These are phyloP conservation scores for Fusarium concolor DNA, from an alignment of 2,329 filamentous ascomycete species.

Conservation along the genomic window DNA sequence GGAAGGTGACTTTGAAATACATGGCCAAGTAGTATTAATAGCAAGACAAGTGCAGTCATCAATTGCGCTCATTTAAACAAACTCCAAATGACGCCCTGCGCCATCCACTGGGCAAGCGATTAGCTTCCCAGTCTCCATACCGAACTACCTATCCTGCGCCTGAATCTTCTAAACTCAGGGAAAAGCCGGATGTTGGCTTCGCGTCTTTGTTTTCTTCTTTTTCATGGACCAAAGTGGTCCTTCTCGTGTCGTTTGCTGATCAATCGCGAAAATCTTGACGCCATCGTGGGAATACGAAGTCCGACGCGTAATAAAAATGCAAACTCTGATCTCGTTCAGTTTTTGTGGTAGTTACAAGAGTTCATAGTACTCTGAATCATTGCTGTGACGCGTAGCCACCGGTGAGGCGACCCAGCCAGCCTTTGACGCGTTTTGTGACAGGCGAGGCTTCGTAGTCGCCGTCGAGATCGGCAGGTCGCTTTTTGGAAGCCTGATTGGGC, in stretches of 20 bases:
- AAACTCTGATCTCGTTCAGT: neutral
- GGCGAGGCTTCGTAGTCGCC: slow-evolving; percentile 14
- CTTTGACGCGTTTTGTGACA: slow-evolving; percentile 18
- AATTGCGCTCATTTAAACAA: neutral
- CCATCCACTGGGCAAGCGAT: neutral
- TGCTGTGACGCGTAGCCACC: neutral
- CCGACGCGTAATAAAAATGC: too few species aligned
- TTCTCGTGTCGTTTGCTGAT: neutral
- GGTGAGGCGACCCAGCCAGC: slow-evolving; percentile 9
- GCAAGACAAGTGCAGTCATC: neutral
- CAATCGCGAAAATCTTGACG: too few species aligned
- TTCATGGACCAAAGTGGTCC: neutral
- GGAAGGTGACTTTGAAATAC: too few species aligned
- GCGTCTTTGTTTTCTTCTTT: neutral
- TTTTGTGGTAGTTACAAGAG: neutral
- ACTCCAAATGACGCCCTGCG: neutral
- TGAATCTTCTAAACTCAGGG: too few species aligned
- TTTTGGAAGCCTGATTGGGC: slow-evolving; percentile 1
- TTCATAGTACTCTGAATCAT: neutral
- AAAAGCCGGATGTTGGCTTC: neutral
- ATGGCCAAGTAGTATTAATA: neutral
- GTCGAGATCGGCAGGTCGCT: neutral
- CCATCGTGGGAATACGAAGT: neutral
- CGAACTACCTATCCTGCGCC: too few species aligned
- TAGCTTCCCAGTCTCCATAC: neutral